Conservation (phyloP, 176 grass and related monocot genomes). For the Oryza coarctata region DNA sequence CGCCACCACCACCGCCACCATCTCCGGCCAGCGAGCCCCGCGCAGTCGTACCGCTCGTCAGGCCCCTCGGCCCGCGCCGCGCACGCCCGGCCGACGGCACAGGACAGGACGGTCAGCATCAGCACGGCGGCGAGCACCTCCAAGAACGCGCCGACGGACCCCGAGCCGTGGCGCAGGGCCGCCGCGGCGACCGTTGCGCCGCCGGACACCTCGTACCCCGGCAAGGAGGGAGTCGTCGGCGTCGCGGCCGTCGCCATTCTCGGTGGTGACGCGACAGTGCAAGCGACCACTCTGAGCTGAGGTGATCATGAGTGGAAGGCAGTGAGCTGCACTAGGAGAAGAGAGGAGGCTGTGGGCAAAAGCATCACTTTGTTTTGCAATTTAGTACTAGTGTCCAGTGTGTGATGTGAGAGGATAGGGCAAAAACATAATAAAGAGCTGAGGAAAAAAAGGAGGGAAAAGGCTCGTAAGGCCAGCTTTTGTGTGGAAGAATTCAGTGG, state of each 20-base stretch:
- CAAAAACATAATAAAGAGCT: constrained; percentile 10
- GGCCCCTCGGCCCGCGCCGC: constrained; percentile 43
- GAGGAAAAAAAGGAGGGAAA: constrained; percentile 29
- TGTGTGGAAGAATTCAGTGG: constrained; percentile 45
- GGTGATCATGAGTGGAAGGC: background rate
- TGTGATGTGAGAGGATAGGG: background rate
- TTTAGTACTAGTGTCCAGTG: background rate
- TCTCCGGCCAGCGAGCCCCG: constrained; percentile 22
- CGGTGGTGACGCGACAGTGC: background rate
- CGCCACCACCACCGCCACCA: constrained; percentile 30
- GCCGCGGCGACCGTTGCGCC: background rate
- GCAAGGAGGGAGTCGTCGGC: constrained; percentile 25
- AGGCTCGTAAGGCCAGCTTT: constrained; percentile 32
- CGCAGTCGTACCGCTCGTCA: constrained; percentile 70
- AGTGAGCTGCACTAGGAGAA: background rate
- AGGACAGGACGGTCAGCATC: constrained; percentile 64
- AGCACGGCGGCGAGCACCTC: constrained; percentile 62
- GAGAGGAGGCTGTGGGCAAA: constrained; percentile 16
- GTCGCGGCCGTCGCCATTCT: constrained; percentile 40
- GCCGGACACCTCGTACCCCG: constrained; percentile 38
- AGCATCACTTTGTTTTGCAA: constrained; percentile 28
- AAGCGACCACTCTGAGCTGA: background rate
- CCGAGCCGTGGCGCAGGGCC: background rate
- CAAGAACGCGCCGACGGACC: constrained; percentile 64
- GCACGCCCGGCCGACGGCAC: constrained; percentile 61